Evolutionary conservation across 2,329 filamentous ascomycete genomes (phyloP).

Genomic region (Diaporthe citri): DNA sequence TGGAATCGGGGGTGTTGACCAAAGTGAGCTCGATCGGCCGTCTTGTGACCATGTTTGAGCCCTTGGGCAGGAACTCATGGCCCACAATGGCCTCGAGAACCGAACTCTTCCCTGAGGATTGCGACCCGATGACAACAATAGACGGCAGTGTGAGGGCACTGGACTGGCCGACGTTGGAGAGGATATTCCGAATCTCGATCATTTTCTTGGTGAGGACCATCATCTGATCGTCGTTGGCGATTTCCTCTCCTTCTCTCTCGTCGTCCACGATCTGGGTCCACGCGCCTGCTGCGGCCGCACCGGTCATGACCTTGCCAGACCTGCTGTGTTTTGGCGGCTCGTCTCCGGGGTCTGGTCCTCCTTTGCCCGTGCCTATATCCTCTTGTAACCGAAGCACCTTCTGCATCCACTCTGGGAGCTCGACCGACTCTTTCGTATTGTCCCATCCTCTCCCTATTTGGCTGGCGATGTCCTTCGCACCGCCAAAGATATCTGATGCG

Average conservation of each 20-base stretch:
- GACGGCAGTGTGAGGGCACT: slow-evolving; percentile 90
- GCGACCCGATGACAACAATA: slow-evolving; percentile 98
- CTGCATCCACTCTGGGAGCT: slow-evolving; percentile 81
- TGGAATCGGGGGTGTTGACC: slow-evolving; percentile 90
- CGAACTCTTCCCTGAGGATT: slow-evolving; percentile 98
- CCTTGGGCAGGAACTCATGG: slow-evolving; percentile 97
- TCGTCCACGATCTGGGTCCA: slow-evolving; percentile 72
- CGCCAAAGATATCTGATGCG: slow-evolving; percentile 77
- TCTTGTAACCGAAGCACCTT: slow-evolving; percentile 76
- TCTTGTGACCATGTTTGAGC: slow-evolving; percentile 98
- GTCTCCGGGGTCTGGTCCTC: slow-evolving; percentile 63
- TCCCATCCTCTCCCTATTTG: slow-evolving; percentile 87
- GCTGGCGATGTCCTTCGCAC: slow-evolving; percentile 79
- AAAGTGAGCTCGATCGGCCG: slow-evolving; percentile 96
- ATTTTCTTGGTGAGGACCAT: slow-evolving; percentile 99
- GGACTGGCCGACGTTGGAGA: slow-evolving; percentile 93
- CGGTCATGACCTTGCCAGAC: slow-evolving; percentile 68
- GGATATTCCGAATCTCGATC: slow-evolving; percentile 96
- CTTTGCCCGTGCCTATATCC: slow-evolving; percentile 64
- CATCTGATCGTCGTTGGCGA: slow-evolving; percentile 95
- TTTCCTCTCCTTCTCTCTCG: slow-evolving; percentile 70
- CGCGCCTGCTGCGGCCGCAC: slow-evolving; percentile 78
- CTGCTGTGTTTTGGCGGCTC: slow-evolving; percentile 71
- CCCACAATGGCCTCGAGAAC: slow-evolving; percentile 97
- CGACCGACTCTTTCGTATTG: slow-evolving; percentile 80